These are phyloP conservation scores for Codiaeum variegatum DNA, from an alignment of 441 rosid genomes.

Conservation along the genomic window DNA sequence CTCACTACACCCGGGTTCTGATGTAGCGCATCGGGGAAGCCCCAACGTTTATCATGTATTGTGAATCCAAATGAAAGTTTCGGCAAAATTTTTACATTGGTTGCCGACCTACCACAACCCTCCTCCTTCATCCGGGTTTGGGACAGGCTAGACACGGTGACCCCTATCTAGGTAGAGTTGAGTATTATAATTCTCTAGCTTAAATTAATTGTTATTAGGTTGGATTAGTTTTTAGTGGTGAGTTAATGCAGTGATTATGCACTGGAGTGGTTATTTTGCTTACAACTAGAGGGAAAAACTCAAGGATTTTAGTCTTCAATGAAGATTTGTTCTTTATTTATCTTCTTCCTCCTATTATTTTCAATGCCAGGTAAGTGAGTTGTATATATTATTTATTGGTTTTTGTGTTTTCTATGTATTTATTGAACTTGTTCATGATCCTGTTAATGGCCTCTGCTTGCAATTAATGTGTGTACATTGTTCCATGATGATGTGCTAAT, in stretches of 20 bases:
- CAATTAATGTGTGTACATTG: not conserved
- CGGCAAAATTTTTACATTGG: too few species aligned
- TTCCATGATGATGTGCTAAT: not conserved
- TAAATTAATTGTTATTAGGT: too few species aligned
- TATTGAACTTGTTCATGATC: not conserved
- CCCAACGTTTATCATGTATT: too few species aligned
- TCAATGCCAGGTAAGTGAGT: slow-evolving; percentile 75
- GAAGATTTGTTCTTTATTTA: slow-evolving; percentile 93
- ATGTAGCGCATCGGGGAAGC: too few species aligned
- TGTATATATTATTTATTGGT: not conserved
- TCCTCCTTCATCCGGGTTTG: too few species aligned
- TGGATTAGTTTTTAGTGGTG: too few species aligned
- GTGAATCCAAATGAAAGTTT: too few species aligned
- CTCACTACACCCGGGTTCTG: too few species aligned
- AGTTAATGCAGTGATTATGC: slow-evolving; percentile 62
- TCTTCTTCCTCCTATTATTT: slow-evolving; percentile 94
- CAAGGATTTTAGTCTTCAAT: slow-evolving; percentile 76
- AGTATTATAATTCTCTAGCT: too few species aligned
- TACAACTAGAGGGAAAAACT: slow-evolving; percentile 73
- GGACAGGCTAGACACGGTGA: too few species aligned
- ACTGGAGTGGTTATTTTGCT: slow-evolving; percentile 76
- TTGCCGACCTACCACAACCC: too few species aligned
- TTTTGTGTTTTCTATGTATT: not conserved
- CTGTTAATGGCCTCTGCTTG: not conserved
- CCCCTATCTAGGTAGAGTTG: too few species aligned